phyloP scores from a whole-genome alignment of 768 basidiomycete genomes.

The Trametes punicea region DNA sequence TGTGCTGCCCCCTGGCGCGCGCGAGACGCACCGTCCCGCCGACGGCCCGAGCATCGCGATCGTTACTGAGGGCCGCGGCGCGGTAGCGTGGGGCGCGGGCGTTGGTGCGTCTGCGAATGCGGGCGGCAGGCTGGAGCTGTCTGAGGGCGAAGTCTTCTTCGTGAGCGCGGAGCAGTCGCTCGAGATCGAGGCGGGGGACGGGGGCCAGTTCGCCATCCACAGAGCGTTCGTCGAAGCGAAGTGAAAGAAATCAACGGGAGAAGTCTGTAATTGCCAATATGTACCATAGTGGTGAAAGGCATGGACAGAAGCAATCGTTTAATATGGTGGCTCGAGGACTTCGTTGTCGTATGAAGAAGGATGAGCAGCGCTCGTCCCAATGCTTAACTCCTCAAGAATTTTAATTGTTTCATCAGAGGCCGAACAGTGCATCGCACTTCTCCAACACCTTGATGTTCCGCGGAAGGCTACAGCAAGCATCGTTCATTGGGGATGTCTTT shows the following conservation, averaged over 20 bases:
- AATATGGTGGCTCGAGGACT: too few species aligned
- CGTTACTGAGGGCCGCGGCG: constrained; percentile 66
- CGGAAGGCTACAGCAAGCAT: too few species aligned
- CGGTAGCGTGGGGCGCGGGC: constrained; percentile 43
- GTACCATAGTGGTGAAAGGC: too few species aligned
- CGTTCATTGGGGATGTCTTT: neutral
- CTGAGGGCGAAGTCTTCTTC: constrained; percentile 76
- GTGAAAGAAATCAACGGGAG: neutral
- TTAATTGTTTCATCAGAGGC: too few species aligned
- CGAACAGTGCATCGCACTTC: too few species aligned
- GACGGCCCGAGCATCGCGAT: constrained; percentile 86
- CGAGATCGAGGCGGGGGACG: constrained; percentile 38
- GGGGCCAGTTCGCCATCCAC: constrained; percentile 50
- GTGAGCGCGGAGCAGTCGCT: constrained; percentile 69
- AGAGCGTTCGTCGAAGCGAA: constrained; percentile 62
- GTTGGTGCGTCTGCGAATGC: neutral
- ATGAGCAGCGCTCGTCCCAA: too few species aligned
- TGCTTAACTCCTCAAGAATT: too few species aligned
- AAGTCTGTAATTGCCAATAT: too few species aligned
- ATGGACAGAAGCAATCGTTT: too few species aligned
- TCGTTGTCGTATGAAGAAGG: too few species aligned
- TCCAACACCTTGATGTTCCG: too few species aligned
- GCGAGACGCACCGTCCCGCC: constrained; percentile 57
- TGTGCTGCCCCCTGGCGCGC: constrained; percentile 41
- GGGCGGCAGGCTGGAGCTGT: constrained; percentile 37